Percentiles rank a stretch among this genome's conserved stretches.
Conservation (phyloP, 2,329 filamentous ascomycete genomes). For the Aspergillus udagawae region DNA sequence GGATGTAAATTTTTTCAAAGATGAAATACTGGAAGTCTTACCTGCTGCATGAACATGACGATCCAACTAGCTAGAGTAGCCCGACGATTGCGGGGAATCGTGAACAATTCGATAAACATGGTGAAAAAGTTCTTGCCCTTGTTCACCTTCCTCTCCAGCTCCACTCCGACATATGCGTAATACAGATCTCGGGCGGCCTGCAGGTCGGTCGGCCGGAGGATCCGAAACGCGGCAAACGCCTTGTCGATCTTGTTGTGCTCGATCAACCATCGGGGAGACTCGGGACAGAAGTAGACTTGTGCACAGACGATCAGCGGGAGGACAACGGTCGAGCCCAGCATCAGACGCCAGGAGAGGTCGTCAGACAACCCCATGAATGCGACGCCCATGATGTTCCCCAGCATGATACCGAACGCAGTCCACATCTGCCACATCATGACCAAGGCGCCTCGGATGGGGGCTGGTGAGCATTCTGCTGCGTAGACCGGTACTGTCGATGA, state of each 20-base stretch:
- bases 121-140: conserved; percentile 50
- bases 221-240: conserved; percentile 42
- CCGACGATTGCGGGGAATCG: conserved; percentile 59
- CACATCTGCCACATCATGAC: conserved; percentile 78
- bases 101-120: conserved; percentile 55
- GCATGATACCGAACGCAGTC: conserved; percentile 50
- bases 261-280: conserved; percentile 48
- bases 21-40: conserved; percentile 14
- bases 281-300: conserved; percentile 62
- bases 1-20: no score
- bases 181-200: conserved; percentile 45
- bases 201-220: conserved; percentile 40
- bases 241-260: conserved; percentile 39
- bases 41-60: conserved; percentile 66
- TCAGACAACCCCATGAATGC: conserved; percentile 57
- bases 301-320: conserved; percentile 55
- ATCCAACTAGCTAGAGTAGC: conserved; percentile 58
- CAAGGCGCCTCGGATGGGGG: conserved; percentile 66
- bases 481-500: conserved; percentile 72
- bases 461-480: conserved; percentile 68
- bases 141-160: conserved; percentile 55
- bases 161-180: conserved; percentile 52
- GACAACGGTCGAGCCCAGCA: conserved; percentile 64
- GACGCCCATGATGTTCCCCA: conserved; percentile 58
- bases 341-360: conserved; percentile 63